Conservation (phyloP, 768 basidiomycete species). For the Daedaleopsis sinensis region DNA sequence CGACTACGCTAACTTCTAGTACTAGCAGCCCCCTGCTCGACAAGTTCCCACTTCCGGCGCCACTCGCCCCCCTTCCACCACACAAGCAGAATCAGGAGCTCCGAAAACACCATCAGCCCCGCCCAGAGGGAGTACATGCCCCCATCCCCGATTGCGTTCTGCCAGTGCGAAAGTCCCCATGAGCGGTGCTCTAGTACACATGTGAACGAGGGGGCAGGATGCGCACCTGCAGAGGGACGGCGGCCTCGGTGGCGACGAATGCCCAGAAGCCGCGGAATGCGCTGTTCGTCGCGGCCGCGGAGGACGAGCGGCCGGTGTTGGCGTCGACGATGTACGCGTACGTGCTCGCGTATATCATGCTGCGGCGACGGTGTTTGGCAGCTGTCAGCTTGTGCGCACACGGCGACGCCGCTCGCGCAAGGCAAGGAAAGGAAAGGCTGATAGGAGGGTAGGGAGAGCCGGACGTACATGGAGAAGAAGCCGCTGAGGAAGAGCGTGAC, state of each 20-base stretch:
- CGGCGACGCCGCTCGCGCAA: too few relatives aligned
- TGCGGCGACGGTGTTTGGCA: slow-evolving; percentile 20
- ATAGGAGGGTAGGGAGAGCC: too few relatives aligned
- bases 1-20: too few relatives aligned
- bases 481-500: slow-evolving; percentile 74
- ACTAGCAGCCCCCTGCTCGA: slow-evolving; percentile 34
- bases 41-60: slow-evolving; percentile 52
- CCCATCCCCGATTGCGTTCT: slow-evolving; percentile 78
- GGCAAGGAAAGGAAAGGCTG: too few relatives aligned
- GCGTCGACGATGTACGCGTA: slow-evolving; percentile 88
- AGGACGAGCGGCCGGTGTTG: slow-evolving; percentile 78
- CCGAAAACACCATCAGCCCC: slow-evolving; percentile 53
- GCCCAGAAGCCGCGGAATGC: slow-evolving; percentile 71
- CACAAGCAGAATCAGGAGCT: slow-evolving; percentile 59
- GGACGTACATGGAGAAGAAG: slow-evolving; percentile 65
- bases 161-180: background rate
- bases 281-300: slow-evolving; percentile 77
- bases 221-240: slow-evolving; percentile 73
- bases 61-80: slow-evolving; percentile 60
- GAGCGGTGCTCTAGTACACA: too few relatives aligned
- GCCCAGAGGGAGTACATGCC: slow-evolving; percentile 74
- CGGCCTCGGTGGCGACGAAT: slow-evolving; percentile 70
- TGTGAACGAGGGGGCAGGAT: background rate
- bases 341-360: slow-evolving; percentile 66
- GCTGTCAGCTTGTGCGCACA: background rate